phyloP scores from a whole-genome alignment of 371 early-diverging fungal genomes.

The Mortierella sp. region DNA sequence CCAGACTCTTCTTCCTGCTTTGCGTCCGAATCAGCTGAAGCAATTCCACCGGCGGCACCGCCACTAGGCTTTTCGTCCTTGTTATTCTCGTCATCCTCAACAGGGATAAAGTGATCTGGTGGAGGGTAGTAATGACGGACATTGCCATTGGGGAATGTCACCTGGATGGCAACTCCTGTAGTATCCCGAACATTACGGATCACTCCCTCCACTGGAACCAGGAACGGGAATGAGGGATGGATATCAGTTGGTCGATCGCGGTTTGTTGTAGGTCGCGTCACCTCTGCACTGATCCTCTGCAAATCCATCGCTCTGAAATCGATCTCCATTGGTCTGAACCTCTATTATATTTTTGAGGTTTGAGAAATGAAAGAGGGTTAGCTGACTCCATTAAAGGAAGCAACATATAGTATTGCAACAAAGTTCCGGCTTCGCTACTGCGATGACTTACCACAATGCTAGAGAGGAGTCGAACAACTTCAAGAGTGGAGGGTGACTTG shows the following conservation, averaged over 20 bases:
- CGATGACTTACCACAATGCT: constrained; percentile 35
- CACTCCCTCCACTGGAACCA: constrained; percentile 46
- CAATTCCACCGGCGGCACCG: background rate
- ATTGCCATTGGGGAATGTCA: constrained; percentile 40
- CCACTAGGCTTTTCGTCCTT: background rate
- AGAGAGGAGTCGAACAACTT: constrained; percentile 41
- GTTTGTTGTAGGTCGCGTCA: constrained; percentile 34
- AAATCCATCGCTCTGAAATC: constrained; percentile 23
- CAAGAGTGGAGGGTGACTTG: constrained; percentile 34
- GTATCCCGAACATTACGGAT: constrained; percentile 37
- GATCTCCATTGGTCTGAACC: constrained; percentile 46
- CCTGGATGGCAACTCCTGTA: constrained; percentile 45
- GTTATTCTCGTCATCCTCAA: constrained; percentile 22
- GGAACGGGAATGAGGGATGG: constrained; percentile 54
- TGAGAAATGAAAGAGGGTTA: background rate
- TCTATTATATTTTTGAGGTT: constrained; percentile 12
- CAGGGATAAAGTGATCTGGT: constrained; percentile 42
- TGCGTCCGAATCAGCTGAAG: background rate
- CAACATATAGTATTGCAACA: background rate
- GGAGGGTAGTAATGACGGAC: constrained; percentile 57
- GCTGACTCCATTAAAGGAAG: background rate
- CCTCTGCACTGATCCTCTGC: constrained; percentile 39
- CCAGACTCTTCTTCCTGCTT: background rate
- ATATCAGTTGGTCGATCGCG: constrained; percentile 46
- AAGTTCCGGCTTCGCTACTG: background rate